Conservation (phyloP, 495 filamentous ascomycete genomes). For the Astrothelium subdiscretum region DNA sequence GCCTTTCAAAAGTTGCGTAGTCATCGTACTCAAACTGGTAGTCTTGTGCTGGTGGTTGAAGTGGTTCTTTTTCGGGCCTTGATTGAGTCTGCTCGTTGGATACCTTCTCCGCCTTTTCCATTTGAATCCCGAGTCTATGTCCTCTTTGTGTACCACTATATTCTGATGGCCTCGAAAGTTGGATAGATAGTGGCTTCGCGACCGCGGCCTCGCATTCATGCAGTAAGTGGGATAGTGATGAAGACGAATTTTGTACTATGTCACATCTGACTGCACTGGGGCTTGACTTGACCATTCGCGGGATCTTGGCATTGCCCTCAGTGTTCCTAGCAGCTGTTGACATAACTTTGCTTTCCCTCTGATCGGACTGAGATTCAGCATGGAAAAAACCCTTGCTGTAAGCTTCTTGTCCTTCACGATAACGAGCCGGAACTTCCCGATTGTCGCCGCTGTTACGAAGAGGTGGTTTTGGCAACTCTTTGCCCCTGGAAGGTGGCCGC, state of each 20-base stretch:
- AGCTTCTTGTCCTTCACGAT: not conserved
- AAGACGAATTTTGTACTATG: not conserved
- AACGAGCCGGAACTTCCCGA: not conserved
- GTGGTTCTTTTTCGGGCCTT: not conserved
- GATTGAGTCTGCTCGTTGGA: not conserved
- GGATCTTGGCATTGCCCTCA: not conserved
- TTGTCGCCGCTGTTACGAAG: not conserved
- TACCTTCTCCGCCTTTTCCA: too few relatives aligned
- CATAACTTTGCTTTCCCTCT: not conserved
- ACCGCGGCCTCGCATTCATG: conserved; percentile 1
- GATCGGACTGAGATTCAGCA: too few relatives aligned
- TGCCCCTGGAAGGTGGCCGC: not conserved
- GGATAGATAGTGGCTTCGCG: not conserved
- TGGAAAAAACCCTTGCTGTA: too few relatives aligned
- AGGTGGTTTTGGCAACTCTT: not conserved
- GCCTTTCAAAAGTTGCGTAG: not conserved
- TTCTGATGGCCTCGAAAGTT: not conserved
- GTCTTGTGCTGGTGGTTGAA: not conserved
- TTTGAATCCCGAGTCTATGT: not conserved
- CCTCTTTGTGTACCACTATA: not conserved
- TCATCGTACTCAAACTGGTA: not conserved
- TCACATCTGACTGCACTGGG: not conserved
- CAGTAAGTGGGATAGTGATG: not conserved
- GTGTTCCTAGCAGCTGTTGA: not conserved
- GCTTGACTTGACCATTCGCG: not conserved